Base-by-base conservation (phyloP, 106 monocot genomes). In the Hemerocallis citrina region DNA sequence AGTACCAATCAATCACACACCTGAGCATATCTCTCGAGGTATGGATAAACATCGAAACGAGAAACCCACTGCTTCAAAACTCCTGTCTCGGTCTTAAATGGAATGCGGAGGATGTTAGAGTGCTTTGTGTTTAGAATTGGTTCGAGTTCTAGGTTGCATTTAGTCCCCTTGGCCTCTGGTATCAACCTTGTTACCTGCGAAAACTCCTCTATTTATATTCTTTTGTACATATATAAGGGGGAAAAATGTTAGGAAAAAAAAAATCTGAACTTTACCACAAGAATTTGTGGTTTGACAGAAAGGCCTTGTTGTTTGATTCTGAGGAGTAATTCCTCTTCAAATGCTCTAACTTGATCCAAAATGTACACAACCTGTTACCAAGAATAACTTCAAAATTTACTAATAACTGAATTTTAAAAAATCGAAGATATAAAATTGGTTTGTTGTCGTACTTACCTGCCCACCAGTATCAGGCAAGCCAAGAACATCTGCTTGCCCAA, bases 381-480 rank as follows among this genome's bases (percentile, higher is more conserved):
- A 37, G 28, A 15, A 15, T 16, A 55, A 5, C 22, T 23, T n/a
- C n/a, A n/a, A n/a, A n/a, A n/a, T n/a, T n/a, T n/a, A n/a, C n/a
- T n/a, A n/a, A n/a, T n/a, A n/a, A n/a, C n/a, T n/a, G n/a, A n/a
- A n/a, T n/a, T n/a, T n/a, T n/a, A n/a, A n/a, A n/a, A n/a, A n/a
- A n/a, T n/a, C n/a, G n/a, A n/a, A n/a, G n/a, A n/a, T n/a, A n/a
- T n/a, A n/a, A n/a, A n/a, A n/a, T n/a, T n/a, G n/a, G n/a, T n/a
- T n/a, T n/a, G n/a, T n/a, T n/a, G n/a, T n/a, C n/a, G n/a, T n/a
- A n/a, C 19, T 17, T 72, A 94, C 93, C 95, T 95, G 95, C 2
- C 95, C 95, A 38, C 95, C 95, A 23, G 95, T 95, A 47, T 95
- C 95, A 0, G 95, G 89, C 76, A 95, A 74, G 29, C 95, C 95